phyloP scores from a whole-genome alignment of 1,284 basidiomycete species.

The Retiboletus fuscus region DNA sequence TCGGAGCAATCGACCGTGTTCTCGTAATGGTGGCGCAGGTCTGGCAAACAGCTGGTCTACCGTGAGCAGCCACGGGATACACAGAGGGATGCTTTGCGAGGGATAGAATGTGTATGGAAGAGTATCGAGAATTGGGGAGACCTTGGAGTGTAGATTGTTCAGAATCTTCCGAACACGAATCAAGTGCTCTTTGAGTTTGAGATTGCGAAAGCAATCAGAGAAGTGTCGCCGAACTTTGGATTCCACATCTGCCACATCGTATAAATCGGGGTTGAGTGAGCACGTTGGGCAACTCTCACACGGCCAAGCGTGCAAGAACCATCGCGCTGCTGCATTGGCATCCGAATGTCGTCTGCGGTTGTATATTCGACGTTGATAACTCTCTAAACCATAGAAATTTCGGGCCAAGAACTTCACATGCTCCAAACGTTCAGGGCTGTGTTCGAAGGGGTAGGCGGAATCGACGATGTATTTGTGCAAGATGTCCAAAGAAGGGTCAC shows the following conservation, averaged over 20 bases:
- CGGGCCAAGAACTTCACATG: too few species aligned
- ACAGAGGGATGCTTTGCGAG: not conserved
- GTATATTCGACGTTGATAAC: slow-evolving; percentile 25
- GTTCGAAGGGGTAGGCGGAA: slow-evolving; percentile 23
- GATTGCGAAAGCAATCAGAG: slow-evolving; percentile 29
- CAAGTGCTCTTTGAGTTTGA: slow-evolving; percentile 21
- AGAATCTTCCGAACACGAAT: slow-evolving; percentile 26
- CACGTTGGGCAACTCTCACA: slow-evolving; percentile 20
- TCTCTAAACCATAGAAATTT: too few species aligned
- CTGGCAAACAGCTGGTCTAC: slow-evolving; percentile 28
- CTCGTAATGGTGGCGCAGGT: slow-evolving; percentile 7
- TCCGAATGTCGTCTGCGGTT: slow-evolving; percentile 21
- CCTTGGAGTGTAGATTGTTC: not conserved
- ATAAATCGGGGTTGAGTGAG: slow-evolving; percentile 17
- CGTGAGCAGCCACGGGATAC: not conserved
- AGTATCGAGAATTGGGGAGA: not conserved
- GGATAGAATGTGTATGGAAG: slow-evolving; percentile 32
- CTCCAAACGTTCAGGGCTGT: slow-evolving; percentile 15
- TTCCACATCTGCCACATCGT: slow-evolving; percentile 20
- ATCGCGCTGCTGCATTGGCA: not conserved
- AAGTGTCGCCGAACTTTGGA: slow-evolving; percentile 18
- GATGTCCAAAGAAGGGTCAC: slow-evolving; percentile 1
- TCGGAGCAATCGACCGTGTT: not conserved
- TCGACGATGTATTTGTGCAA: slow-evolving; percentile 21
- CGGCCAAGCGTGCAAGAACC: slow-evolving; percentile 35